Percentiles rank a stretch among this genome's conserved stretches.
Evolutionary conservation across 1,284 basidiomycete genomes (phyloP).

Genomic region (Wolfiporia cocos): DNA sequence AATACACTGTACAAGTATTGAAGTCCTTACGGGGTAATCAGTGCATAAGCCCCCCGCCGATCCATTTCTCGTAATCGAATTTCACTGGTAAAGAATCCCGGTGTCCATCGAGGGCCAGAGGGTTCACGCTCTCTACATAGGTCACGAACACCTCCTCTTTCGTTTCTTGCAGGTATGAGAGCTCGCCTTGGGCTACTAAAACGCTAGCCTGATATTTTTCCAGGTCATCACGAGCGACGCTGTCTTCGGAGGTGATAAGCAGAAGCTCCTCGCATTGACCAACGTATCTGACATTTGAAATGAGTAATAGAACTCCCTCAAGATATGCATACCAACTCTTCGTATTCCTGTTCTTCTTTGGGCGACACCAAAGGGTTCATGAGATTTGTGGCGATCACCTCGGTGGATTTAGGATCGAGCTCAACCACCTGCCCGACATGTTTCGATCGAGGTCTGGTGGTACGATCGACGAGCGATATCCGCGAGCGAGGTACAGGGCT

Average conservation of each 20-base stretch:
- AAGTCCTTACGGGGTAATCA: slow-evolving; percentile 3
- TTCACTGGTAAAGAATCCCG: slow-evolving; percentile 25
- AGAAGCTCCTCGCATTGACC: slow-evolving; percentile 62
- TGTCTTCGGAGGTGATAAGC: slow-evolving; percentile 35
- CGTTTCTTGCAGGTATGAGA: slow-evolving; percentile 28
- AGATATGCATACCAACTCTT: slow-evolving; percentile 43
- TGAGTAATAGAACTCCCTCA: not conserved
- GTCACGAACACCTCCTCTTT: slow-evolving; percentile 29
- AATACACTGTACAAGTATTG: not conserved
- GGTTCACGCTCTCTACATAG: slow-evolving; percentile 34
- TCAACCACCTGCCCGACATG: slow-evolving; percentile 18
- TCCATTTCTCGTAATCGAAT: slow-evolving; percentile 34
- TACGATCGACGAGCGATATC: slow-evolving; percentile 29
- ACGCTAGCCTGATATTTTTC: slow-evolving; percentile 52
- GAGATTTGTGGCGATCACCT: slow-evolving; percentile 53
- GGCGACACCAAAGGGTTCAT: slow-evolving; percentile 63
- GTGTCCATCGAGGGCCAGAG: slow-evolving; percentile 25
- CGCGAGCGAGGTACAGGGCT: slow-evolving; percentile 36
- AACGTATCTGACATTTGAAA: slow-evolving; percentile 50
- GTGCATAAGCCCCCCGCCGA: slow-evolving; percentile 15
- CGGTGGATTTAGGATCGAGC: slow-evolving; percentile 53
- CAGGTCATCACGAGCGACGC: slow-evolving; percentile 46
- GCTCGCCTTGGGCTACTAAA: slow-evolving; percentile 38
- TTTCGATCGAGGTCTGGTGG: slow-evolving; percentile 29
- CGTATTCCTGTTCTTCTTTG: slow-evolving; percentile 73